Base-by-base conservation (phyloP, 2,329 filamentous ascomycete genomes). In the Basipetospora chlamydospora region DNA sequence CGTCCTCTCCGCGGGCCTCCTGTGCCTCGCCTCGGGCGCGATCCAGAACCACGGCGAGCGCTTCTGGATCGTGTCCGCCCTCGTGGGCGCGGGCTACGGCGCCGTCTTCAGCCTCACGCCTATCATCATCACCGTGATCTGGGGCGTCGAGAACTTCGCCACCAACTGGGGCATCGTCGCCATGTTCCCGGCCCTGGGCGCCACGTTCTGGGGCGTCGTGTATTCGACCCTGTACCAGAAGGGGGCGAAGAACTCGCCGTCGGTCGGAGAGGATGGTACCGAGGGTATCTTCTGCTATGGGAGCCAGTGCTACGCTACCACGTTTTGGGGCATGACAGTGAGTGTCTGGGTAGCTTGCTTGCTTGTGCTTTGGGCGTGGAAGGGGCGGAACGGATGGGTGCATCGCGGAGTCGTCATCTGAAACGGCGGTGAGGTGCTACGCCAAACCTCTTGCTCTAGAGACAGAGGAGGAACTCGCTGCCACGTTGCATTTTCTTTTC, bases 81-180 rank as follows among this genome's bases (percentile, higher is more conserved):
- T 87, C 2, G 76, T 98, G 6, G 90, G 90, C 6, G 78, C 86
- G 2, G 90, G 90, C 30, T 96, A 98, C 52, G 90, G 90, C 30
- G 87, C 87, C 22, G 74, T 87, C 16, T 98, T 96, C 62, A 81
- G 76, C 33, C 69, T 96, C 5, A 81, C 82, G 0, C 90, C 90
- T 2, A 87, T 96, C 44, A 83, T 96, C 39, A 80, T 95, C 46
- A 85, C 79, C n/a, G 86, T 95, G 8, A 88, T 98, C 31, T 98
- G 90, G 90, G 90, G 90, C 18, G 86, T 94, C 0, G 87, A 96
- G 62, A 98, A 96, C 54, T 96, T 98, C 53, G 90, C 85, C 40
- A 98, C 90, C 1, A 96, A 98, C 49, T 98, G 88, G 77, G 90
- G 90, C 8, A 87, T 96, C 42, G 77, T 96, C 6, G 86, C 87